These are phyloP conservation scores for Trapa incisa DNA, from an alignment of 345 rosid species.

Conservation along the genomic window DNA sequence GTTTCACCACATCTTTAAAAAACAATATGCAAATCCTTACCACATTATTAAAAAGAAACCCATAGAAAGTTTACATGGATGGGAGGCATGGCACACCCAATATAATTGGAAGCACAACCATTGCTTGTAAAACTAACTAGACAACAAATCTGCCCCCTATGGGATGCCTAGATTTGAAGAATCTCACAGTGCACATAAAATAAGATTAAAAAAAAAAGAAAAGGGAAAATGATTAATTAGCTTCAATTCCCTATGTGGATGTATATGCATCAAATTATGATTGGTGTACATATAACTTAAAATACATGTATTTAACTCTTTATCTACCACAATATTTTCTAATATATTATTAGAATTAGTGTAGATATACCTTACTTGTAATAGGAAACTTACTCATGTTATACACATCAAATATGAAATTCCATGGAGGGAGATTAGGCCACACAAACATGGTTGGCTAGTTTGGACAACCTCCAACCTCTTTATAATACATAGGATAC, in stretches of 20 bases:
- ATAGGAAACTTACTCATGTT: too few species aligned
- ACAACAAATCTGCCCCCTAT: constrained; percentile 9
- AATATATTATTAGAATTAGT: too few species aligned
- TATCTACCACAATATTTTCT: too few species aligned
- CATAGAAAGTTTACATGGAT: not conserved
- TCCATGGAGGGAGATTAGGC: constrained; percentile 8
- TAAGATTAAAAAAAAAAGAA: not conserved
- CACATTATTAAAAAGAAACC: not conserved
- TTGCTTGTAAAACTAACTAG: constrained; percentile 11
- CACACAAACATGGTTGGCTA: constrained; percentile 26
- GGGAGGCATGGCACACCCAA: not conserved
- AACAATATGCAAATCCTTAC: not conserved
- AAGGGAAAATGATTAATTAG: too few species aligned
- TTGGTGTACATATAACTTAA: too few species aligned
- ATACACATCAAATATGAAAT: constrained; percentile 6
- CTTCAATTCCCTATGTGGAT: too few species aligned
- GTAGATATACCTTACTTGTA: too few species aligned
- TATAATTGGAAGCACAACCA: constrained; percentile 4
- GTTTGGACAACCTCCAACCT: constrained; percentile 25
- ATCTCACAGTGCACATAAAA: constrained; percentile 18
- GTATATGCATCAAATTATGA: too few species aligned
- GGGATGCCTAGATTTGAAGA: constrained; percentile 21
- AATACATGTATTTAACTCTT: too few species aligned
- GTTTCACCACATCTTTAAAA: too few species aligned
- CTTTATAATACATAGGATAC: constrained; percentile 18